Evolutionary conservation across 768 basidiomycete genomes (phyloP), one percentile per base, ranked within the genome.

Genomic region (Boletellus sp.): DNA sequence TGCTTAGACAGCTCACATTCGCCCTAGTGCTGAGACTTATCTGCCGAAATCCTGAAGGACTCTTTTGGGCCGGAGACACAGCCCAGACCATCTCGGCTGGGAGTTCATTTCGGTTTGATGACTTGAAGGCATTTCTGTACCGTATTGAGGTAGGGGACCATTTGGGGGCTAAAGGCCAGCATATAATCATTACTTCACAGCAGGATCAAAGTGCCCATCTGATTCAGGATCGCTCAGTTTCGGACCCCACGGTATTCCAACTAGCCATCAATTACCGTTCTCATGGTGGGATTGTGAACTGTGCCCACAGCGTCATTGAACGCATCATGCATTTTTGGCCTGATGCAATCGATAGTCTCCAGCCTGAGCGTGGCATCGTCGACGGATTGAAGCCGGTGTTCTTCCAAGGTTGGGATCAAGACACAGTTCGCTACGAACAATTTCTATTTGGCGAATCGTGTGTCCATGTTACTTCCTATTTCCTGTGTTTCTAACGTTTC

Each of bases 31-130:
- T 89, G 33, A 70, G 85, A 26, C 70, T 71, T 1, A 61, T 89
- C n/a, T 87, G 84, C 54, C 64, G 65, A 12, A 87, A 87, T 57
- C 75, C 79, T 0, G 70, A 85, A 47, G 86, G 87, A 0, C 64
- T 87, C n/a, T 84, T 89, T 53, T 88, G 85, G 84, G 87, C 85
- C 1, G 87, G 88, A 0, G 87, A 90, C 60, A 89, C 87, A 0
- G 85, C 87, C 0, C 87, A 90, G 55, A 85, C 87, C 0, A 89
- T 90, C 32, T 81, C 84, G 0, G 76, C 78, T 0, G 87, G 87
- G 4, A 85, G 83, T 53, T 76, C 84, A 0, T 90, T 90, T 55
- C 70, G 81, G 12, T 90, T 90, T 58, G 71, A 84, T 47, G 84
- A 87, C 42, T 60, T 90, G 44, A 87, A 83, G 60, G 78, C 87